Conservation (phyloP, 2,329 filamentous ascomycete genomes). For the Tolypocladium sp. region DNA sequence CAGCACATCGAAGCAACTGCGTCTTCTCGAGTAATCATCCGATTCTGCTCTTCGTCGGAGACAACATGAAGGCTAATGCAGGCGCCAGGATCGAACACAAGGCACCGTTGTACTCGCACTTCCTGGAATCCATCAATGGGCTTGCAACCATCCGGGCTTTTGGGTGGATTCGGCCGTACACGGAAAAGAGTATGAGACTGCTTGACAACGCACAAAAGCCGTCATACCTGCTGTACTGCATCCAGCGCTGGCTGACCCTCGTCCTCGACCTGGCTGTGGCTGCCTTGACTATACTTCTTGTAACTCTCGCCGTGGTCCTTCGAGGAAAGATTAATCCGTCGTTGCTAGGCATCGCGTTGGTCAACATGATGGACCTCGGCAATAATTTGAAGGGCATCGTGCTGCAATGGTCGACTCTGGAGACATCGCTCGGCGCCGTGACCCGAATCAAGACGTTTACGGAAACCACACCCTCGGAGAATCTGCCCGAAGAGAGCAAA, state of each 20-base stretch:
- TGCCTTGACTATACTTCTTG: slow-evolving; percentile 29
- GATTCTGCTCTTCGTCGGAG: too few relatives aligned
- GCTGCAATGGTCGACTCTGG: slow-evolving; percentile 17
- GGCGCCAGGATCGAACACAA: too few relatives aligned
- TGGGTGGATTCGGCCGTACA: slow-evolving; percentile 25
- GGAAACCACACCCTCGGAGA: slow-evolving; percentile 14
- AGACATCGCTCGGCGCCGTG: slow-evolving; percentile 20
- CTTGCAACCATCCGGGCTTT: slow-evolving; percentile 28
- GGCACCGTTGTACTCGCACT: slow-evolving; percentile 21
- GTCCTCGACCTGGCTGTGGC: slow-evolving; percentile 43
- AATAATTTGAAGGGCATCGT: slow-evolving; percentile 17
- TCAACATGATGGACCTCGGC: slow-evolving; percentile 21
- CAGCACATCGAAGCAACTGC: slow-evolving; percentile 30
- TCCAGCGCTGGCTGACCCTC: slow-evolving; percentile 44
- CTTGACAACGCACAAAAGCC: slow-evolving; percentile 41
- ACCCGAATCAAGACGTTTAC: slow-evolving; percentile 17
- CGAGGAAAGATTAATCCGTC: slow-evolving; percentile 19
- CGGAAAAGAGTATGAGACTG: slow-evolving; percentile 23
- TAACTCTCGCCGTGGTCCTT: slow-evolving; percentile 27
- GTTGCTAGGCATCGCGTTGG: slow-evolving; percentile 25
- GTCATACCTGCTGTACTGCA: slow-evolving; percentile 40
- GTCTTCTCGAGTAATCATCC: too few relatives aligned
- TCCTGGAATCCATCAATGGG: slow-evolving; percentile 21
- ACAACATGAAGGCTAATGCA: too few relatives aligned
- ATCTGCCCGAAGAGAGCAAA: slow-evolving; percentile 7